These are phyloP conservation scores for Lachnum nothofagi DNA, from an alignment of 2,329 filamentous ascomycete species.

Conservation along the genomic window DNA sequence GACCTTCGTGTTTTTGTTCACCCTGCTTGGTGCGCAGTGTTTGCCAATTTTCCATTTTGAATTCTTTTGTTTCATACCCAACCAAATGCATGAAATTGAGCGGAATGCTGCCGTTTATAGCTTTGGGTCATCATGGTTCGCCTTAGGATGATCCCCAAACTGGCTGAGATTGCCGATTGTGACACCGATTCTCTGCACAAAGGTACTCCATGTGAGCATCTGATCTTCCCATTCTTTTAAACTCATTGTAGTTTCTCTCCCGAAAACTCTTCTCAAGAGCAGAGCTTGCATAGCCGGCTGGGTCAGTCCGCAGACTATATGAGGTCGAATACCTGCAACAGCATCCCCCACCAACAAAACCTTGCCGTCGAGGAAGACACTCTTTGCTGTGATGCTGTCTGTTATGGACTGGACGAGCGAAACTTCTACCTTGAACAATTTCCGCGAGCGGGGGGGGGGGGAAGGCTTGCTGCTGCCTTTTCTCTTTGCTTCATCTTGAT, in stretches of 20 bases:
- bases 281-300: constrained; percentile 33
- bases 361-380: constrained; percentile 36
- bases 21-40: no score
- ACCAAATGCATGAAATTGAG: no score
- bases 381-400: constrained; percentile 34
- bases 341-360: constrained; percentile 42
- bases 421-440: constrained; percentile 36
- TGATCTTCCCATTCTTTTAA: constrained; percentile 7
- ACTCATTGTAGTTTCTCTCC: not conserved
- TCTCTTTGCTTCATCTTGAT: constrained; percentile 3
- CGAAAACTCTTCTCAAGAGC: constrained; percentile 16
- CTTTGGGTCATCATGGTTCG: not conserved
- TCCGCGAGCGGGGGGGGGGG: constrained; percentile 20
- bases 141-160: constrained; percentile 13
- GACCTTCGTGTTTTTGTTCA: no score
- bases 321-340: constrained; percentile 39
- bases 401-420: constrained; percentile 41
- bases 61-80: no score
- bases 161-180: constrained; percentile 16
- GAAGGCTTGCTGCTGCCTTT: constrained; percentile 1
- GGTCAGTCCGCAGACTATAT: constrained; percentile 39
- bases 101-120: no score
- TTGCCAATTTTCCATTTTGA: no score
- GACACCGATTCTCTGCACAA: no score
- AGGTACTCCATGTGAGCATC: no score